Percentiles rank a stretch among this genome's conserved stretches.
phyloP scores from a whole-genome alignment of 495 filamentous ascomycete species.

The Cenococcum geophilum region DNA sequence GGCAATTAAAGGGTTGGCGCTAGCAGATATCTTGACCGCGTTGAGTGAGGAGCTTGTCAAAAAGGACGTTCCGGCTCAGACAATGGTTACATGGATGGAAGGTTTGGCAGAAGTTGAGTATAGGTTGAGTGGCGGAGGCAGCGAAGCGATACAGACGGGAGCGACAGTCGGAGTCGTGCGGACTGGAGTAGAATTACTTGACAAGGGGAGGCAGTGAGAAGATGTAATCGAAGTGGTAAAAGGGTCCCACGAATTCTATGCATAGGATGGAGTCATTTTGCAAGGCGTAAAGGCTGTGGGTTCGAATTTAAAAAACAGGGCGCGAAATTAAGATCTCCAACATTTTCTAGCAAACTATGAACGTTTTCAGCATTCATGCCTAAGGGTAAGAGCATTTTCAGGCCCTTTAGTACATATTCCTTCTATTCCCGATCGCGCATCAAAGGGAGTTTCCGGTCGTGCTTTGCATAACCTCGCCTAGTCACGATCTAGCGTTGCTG shows the following conservation, averaged over 20 bases:
- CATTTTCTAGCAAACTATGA: too few relatives aligned
- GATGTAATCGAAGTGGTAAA: neutral
- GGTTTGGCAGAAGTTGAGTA: conserved; percentile 90
- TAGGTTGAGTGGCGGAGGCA: conserved; percentile 79
- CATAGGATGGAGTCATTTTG: neutral
- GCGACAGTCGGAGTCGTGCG: conserved; percentile 85
- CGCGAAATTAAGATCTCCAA: too few relatives aligned
- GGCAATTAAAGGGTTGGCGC: conserved; percentile 73
- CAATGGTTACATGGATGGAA: conserved; percentile 84
- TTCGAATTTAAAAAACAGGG: too few relatives aligned
- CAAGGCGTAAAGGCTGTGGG: too few relatives aligned
- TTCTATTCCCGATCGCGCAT: too few relatives aligned
- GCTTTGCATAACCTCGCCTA: too few relatives aligned
- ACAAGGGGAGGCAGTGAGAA: conserved; percentile 30
- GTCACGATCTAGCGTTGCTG: too few relatives aligned
- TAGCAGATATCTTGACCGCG: conserved; percentile 88
- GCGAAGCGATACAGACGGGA: conserved; percentile 86
- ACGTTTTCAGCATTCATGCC: too few relatives aligned
- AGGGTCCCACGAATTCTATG: neutral
- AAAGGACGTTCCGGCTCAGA: conserved; percentile 79
- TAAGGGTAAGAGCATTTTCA: too few relatives aligned
- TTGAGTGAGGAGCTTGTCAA: conserved; percentile 73
- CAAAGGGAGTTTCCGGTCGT: too few relatives aligned
- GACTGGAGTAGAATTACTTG: conserved; percentile 74
- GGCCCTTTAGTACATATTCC: too few relatives aligned